Percentiles rank a stretch among this genome's conserved stretches.
phyloP scores from a whole-genome alignment of 768 basidiomycete species.

The Chalciporus pseudorubinellus region DNA sequence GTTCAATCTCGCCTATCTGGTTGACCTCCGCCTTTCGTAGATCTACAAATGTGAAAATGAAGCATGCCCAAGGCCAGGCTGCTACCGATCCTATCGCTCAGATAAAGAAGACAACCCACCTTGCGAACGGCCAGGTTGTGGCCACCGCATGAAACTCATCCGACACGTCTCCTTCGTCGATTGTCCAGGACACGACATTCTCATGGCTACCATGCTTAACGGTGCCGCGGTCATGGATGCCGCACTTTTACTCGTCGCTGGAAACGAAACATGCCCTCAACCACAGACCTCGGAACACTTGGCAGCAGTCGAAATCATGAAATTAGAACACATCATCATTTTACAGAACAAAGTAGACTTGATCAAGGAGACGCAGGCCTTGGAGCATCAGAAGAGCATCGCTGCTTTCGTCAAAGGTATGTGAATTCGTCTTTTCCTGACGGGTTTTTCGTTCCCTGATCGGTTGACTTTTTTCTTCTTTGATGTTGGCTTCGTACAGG shows the following conservation, averaged over 20 bases:
- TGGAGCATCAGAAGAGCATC: slow-evolving; percentile 97
- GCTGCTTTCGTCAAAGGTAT: slow-evolving; percentile 90
- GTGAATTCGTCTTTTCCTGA: slow-evolving; percentile 9
- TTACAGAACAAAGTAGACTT: slow-evolving; percentile 98
- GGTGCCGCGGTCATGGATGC: slow-evolving; percentile 99
- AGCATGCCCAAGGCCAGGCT: slow-evolving; percentile 89
- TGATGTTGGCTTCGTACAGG: slow-evolving; percentile 44
- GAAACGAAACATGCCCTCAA: slow-evolving; percentile 98
- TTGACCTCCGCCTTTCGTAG: slow-evolving; percentile 39
- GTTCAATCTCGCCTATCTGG: not conserved
- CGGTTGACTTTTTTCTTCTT: no score
- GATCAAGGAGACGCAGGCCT: slow-evolving; percentile 90
- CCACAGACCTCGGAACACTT: slow-evolving; percentile 99
- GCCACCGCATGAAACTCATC: slow-evolving; percentile 83
- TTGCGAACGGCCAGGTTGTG: slow-evolving; percentile 93
- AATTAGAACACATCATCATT: slow-evolving; percentile 95
- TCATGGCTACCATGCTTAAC: slow-evolving; percentile 99
- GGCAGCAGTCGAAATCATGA: slow-evolving; percentile 99
- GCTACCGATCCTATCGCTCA: slow-evolving; percentile 90
- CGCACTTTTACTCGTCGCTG: slow-evolving; percentile 91
- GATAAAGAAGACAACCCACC: slow-evolving; percentile 92
- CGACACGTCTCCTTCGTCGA: slow-evolving; percentile 99
- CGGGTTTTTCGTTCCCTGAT: not conserved
- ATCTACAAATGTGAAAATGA: slow-evolving; percentile 98
- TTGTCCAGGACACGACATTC: slow-evolving; percentile 96